Conservation (phyloP, 768 basidiomycete genomes). For the Tylopilus vinaceipallidus region DNA sequence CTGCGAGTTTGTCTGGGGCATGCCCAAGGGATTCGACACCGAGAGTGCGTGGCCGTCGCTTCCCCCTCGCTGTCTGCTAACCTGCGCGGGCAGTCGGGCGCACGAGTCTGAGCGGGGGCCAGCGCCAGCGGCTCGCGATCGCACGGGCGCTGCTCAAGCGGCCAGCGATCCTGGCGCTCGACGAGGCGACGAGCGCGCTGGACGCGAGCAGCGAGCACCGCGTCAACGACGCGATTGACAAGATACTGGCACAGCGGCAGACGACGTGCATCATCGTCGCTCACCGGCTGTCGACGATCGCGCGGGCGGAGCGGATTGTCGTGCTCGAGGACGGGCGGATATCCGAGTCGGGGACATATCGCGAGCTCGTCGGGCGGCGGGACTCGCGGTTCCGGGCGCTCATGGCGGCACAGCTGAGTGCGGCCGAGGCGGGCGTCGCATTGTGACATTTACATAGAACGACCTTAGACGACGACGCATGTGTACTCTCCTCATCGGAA, state of each 20-base stretch:
- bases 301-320: constrained; percentile 84
- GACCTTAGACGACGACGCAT: constrained; percentile 8
- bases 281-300: constrained; percentile 86
- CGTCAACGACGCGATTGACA: constrained; percentile 85
- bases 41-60: constrained; percentile 53
- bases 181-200: constrained; percentile 86
- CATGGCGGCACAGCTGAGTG: constrained; percentile 86
- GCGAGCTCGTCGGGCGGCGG: constrained; percentile 64
- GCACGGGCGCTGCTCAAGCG: constrained; percentile 87
- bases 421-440: constrained; percentile 32
- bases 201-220: constrained; percentile 88
- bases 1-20: constrained; percentile 93
- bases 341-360: constrained; percentile 79
- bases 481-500: not conserved
- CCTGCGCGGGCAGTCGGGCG: constrained; percentile 20
- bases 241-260: constrained; percentile 72
- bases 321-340: constrained; percentile 86
- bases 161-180: constrained; percentile 82
- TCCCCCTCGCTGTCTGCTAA: not conserved
- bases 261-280: constrained; percentile 91
- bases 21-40: constrained; percentile 94
- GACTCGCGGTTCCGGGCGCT: constrained; percentile 81
- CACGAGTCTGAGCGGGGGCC: constrained; percentile 53
- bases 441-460: constrained; percentile 2
- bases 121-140: constrained; percentile 78